These are phyloP conservation scores for Mucor velutinosus DNA, from an alignment of 371 early-diverging fungal genomes.

Conservation along the genomic window DNA sequence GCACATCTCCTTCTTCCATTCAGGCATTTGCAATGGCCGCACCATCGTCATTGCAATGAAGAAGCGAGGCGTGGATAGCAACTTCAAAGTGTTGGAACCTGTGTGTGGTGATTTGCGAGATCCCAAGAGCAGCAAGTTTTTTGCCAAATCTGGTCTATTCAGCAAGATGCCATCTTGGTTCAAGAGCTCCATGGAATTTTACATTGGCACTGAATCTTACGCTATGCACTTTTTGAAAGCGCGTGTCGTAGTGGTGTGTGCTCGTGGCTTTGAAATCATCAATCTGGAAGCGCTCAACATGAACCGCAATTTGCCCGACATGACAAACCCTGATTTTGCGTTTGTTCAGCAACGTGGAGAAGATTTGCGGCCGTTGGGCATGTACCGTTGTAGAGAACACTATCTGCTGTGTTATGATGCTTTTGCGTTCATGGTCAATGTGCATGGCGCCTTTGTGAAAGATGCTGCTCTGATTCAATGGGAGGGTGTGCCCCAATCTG, in stretches of 20 bases:
- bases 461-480: constrained; percentile 39
- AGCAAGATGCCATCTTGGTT: constrained; percentile 52
- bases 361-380: constrained; percentile 69
- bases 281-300: constrained; percentile 78
- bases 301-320: constrained; percentile 48
- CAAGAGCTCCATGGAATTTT: constrained; percentile 65
- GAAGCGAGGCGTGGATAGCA: constrained; percentile 51
- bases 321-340: constrained; percentile 36
- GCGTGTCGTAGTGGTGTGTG: constrained; percentile 78
- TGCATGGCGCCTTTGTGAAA: constrained; percentile 36
- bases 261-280: constrained; percentile 84
- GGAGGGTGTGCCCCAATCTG: constrained; percentile 60
- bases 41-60: constrained; percentile 65
- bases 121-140: constrained; percentile 47
- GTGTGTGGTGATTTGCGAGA: constrained; percentile 55
- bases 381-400: constrained; percentile 80
- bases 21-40: constrained; percentile 64
- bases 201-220: constrained; percentile 78
- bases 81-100: constrained; percentile 43
- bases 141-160: constrained; percentile 40
- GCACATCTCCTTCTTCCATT: constrained; percentile 75
- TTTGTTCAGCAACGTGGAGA: constrained; percentile 40
- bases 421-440: constrained; percentile 90
- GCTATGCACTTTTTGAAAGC: constrained; percentile 75
- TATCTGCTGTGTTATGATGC: constrained; percentile 91